Percentiles rank a stretch among this genome's conserved stretches.
Conservation (phyloP, 768 basidiomycete genomes). For the Tubosaeta brunneosetosa region DNA sequence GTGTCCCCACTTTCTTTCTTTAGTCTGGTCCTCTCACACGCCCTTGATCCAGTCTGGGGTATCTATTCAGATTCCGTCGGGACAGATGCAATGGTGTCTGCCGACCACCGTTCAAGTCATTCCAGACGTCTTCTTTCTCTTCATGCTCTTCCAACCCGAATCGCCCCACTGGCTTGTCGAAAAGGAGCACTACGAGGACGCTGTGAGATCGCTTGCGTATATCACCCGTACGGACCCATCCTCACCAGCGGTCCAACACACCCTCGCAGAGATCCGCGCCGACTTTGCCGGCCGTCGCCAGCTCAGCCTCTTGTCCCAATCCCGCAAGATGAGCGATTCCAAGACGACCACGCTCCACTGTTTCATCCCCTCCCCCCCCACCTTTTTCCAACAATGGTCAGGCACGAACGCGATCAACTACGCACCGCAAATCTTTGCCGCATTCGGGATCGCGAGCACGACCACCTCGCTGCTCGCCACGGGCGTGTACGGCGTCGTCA, state of each 20-base stretch:
- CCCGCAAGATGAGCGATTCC: slow-evolving; percentile 33
- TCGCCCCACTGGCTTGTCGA: slow-evolving; percentile 41
- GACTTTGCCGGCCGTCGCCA: slow-evolving; percentile 32
- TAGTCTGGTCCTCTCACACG: background rate
- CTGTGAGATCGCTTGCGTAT: slow-evolving; percentile 29
- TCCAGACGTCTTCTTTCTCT: slow-evolving; percentile 32
- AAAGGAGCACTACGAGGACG: slow-evolving; percentile 32
- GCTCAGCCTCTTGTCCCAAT: slow-evolving; percentile 24
- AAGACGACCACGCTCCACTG: slow-evolving; percentile 27
- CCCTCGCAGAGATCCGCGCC: slow-evolving; percentile 33
- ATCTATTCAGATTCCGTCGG: too few relatives aligned
- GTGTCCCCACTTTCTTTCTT: slow-evolving; percentile 7
- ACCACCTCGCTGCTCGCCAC: too few relatives aligned
- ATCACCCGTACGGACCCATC: slow-evolving; percentile 20
- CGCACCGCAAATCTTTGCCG: too few relatives aligned
- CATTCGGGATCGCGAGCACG: too few relatives aligned
- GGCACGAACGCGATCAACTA: slow-evolving; percentile 32
- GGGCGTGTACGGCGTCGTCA: too few relatives aligned
- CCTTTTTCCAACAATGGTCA: too few relatives aligned
- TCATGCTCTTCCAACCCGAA: slow-evolving; percentile 38
- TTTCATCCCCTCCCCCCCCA: slow-evolving; percentile 29
- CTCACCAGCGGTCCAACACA: slow-evolving; percentile 27
- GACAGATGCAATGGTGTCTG: too few relatives aligned
- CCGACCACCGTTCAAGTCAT: too few relatives aligned
- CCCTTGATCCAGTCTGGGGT: slow-evolving; percentile 30